Evolutionary conservation across 345 rosid species (phyloP).

Genomic region (Salix caprea): DNA sequence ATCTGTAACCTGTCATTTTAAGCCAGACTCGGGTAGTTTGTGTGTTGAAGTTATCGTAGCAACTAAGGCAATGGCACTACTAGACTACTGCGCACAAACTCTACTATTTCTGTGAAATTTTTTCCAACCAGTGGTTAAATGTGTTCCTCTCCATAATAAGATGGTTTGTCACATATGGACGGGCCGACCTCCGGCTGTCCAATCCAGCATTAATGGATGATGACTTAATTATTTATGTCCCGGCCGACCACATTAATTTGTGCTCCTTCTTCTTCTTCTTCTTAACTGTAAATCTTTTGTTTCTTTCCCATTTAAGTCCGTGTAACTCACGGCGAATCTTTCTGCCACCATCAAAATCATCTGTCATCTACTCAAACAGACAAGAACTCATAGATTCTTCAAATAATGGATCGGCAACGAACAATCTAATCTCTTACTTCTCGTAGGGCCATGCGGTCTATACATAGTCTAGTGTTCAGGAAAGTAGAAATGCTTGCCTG

Average conservation of each 20-base stretch:
- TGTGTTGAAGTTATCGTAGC: too few relatives aligned
- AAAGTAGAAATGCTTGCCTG: neutral
- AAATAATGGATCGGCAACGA: neutral
- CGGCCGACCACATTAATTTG: neutral
- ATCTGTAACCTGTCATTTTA: neutral
- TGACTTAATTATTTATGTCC: neutral
- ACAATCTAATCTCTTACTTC: neutral
- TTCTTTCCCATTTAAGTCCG: neutral
- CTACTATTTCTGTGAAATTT: neutral
- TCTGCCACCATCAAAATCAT: neutral
- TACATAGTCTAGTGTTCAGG: neutral
- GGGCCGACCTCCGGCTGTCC: neutral
- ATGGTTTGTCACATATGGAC: neutral
- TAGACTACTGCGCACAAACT: neutral
- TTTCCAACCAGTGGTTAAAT: neutral
- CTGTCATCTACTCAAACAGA: neutral
- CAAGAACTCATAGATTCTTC: neutral
- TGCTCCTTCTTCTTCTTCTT: neutral
- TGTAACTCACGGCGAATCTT: neutral
- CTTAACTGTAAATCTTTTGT: neutral
- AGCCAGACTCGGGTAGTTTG: neutral
- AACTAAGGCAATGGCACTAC: neutral
- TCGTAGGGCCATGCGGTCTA: neutral
- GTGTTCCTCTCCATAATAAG: neutral
- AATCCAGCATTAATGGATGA: neutral